Evolutionary conservation across 345 rosid species (phyloP), one percentile per base, ranked within the genome.

Genomic region (Pugionium dolabratum): DNA sequence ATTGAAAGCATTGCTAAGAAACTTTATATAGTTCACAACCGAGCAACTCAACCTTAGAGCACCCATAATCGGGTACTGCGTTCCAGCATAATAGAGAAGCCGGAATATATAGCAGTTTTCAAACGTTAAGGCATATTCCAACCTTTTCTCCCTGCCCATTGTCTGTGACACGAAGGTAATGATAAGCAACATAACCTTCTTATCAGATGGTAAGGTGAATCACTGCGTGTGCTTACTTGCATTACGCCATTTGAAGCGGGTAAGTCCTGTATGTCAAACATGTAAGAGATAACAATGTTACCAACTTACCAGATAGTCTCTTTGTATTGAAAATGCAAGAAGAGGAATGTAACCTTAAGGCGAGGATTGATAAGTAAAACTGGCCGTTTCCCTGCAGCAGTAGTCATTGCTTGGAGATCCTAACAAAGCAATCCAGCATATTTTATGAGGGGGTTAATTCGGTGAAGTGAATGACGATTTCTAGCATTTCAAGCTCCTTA

Each of bases 51-150:
- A 89, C 98, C 98, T 89, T 45, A 92, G 85, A 79, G 97, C 96
- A 26, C 96, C 97, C 94, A 93, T 89, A 35, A 93, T 93, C 5
- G 98, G 98, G 81, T 89, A 93, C 54, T 89, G 97, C 62, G 95
- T 87, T 72, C 98, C 97, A 5, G 85, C 88, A 9, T 89, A 93
- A 64, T 87, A 89, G 37, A 93, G 98, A 74, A 93, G 96, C 71
- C 97, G 83, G 54, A 93, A 93, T 78, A 75, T 69, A 58, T 89
- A 92, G 81, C 95, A 87, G 62, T 64, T 87, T 68, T 86, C 90
- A 54, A 93, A 93, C 4, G 95, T 83, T 58, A 94, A 91, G 43
- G 94, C 97, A 75, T 86, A 93, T 69, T 82, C 91, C 73, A 93
- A 75, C 76, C 98, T 87, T 83, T 87, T 74, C 53, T 87, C 96